phyloP scores from a whole-genome alignment of 2,329 filamentous ascomycete species.

The Claviceps citrina region DNA sequence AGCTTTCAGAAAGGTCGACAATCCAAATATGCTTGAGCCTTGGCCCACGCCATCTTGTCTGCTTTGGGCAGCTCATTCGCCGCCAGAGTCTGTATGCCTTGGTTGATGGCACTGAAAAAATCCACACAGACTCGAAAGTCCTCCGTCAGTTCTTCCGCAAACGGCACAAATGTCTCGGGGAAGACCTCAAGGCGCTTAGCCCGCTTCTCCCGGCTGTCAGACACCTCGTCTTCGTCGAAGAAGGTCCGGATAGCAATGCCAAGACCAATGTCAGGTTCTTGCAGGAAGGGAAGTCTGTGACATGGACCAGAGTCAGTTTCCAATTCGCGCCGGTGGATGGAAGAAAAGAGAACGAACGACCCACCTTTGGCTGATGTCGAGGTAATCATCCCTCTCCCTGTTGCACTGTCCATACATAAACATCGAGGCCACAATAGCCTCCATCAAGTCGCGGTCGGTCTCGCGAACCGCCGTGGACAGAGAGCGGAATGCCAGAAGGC shows the following conservation, averaged over 20 bases:
- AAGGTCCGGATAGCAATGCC: constrained; percentile 70
- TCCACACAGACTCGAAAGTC: constrained; percentile 42
- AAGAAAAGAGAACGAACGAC: constrained; percentile 12
- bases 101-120: constrained; percentile 43
- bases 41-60: constrained; percentile 38
- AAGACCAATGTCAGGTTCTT: constrained; percentile 58
- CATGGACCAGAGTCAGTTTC: constrained; percentile 3
- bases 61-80: constrained; percentile 29
- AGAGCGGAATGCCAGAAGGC: constrained; percentile 73
- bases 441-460: constrained; percentile 66
- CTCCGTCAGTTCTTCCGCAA: constrained; percentile 40
- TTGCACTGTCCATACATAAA: constrained; percentile 68
- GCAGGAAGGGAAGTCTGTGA: constrained; percentile 47
- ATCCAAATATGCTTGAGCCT: constrained; percentile 38
- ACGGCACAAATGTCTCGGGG: constrained; percentile 39
- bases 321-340: not conserved
- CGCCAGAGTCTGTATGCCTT: constrained; percentile 39
- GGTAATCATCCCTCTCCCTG: constrained; percentile 49
- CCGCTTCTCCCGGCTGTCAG: constrained; percentile 35
- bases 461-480: constrained; percentile 66
- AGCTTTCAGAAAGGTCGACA: constrained; percentile 23
- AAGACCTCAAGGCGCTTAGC: constrained; percentile 33
- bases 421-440: constrained; percentile 66
- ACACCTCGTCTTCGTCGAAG: constrained; percentile 52
- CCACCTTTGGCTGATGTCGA: constrained; percentile 58